Base-by-base conservation (phyloP, 2,329 filamentous ascomycete species). In the Penicillium crustosum region DNA sequence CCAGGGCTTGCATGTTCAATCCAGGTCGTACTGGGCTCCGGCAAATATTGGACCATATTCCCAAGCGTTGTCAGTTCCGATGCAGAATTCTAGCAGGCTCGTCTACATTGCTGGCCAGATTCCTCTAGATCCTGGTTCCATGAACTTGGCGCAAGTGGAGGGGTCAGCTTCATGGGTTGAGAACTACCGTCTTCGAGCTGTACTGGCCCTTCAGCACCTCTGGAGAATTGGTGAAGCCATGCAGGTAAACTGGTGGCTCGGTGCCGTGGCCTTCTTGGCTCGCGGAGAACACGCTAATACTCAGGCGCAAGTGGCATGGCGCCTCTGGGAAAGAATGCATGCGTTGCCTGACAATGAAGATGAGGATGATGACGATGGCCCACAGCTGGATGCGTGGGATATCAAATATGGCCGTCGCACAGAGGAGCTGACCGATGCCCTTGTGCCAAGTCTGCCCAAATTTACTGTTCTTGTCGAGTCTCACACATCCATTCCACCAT, bases 41-140 rank as follows among this genome's bases (percentile, higher is more conserved):
- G 93, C 94, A 21, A 97, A 97, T 70, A 97, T 99, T 53, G 94
- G 94, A 0, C 94, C 94, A 0, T 97, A 97, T 75, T 97, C 93
- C 55, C 94, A 99, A 77, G 91, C 92, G 4, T 86, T 94, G 12
- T 68, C 81, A 9, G 58, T 71, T 9, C 64, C 67, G 3, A 52
- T 71, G 29, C 61, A 68, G 21, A 69, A 70, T 12, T 53, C 62
- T 35, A 66, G 67, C 42, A 70, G 70, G 8, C 53, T 83, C 10
- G 79, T 93, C 17, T 87, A 86, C 54, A 82, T 97, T 36, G 93
- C 94, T 0, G 94, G 94, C 0, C 94, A 97, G 75, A 97, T 99
- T 49, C 91, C 93, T 2, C 82, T 99, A 4, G 77, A 93, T 6
- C 93, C 94, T 0, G 83, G 87, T 4, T 88, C 84, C 4, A 97